Evolutionary conservation across 345 rosid genomes (phyloP).

Genomic region (thale cress (Arabidopsis thaliana)): TAIR10.1 NC_003075.7:18106001-18106500

Average conservation of each 20-base stretch:
- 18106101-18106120: constrained; percentile 98
- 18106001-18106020: constrained; percentile 50
- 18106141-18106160: constrained; percentile 98
- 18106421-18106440: constrained; percentile 98
- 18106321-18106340: constrained; percentile 18
- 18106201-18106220: constrained; percentile 97
- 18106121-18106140: constrained; percentile 97
- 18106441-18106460: constrained; percentile 96
- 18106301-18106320: constrained; percentile 24
- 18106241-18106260: constrained; percentile 97
- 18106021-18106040: constrained; percentile 99
- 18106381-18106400: constrained; percentile 98
- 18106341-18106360: constrained; percentile 9
- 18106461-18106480: constrained; percentile 99
- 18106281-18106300: constrained; percentile 20
- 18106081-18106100: constrained; percentile 98
- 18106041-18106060: constrained; percentile 95
- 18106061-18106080: constrained; percentile 99
- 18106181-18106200: constrained; percentile 99
- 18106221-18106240: constrained; percentile 98
- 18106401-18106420: constrained; percentile 99
- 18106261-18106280: constrained; percentile 52
- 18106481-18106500: constrained; percentile 99
- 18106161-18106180: constrained; percentile 98
- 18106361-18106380: constrained; percentile 56